Conservation (phyloP, 306 rosid genomes). For the Acmispon strigosus region DNA sequence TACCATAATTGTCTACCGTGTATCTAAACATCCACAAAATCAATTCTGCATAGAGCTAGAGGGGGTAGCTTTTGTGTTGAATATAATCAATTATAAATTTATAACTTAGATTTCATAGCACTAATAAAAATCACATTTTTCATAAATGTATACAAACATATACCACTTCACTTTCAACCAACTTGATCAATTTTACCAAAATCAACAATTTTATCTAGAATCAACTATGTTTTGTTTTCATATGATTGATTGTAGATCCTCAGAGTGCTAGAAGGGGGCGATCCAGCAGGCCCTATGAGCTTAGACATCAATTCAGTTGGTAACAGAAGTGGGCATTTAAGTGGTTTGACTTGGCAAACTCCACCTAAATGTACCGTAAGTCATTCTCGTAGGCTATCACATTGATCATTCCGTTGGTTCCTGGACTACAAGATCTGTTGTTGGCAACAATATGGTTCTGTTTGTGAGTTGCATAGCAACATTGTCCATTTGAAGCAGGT, state of each 20-base stretch:
- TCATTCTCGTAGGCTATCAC: constrained; percentile 81
- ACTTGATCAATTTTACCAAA: no score
- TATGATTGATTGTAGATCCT: constrained; percentile 45
- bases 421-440: constrained; percentile 8
- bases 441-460: constrained; percentile 6
- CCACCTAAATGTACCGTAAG: constrained; percentile 41
- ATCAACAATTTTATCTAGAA: no score
- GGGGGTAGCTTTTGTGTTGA: no score
- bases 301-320: constrained; percentile 63
- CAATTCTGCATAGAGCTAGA: no score
- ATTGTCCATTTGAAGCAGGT: neutral
- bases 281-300: constrained; percentile 48
- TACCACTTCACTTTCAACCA: no score
- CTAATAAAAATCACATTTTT: no score
- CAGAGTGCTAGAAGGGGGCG: constrained; percentile 88
- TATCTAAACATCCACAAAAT: no score
- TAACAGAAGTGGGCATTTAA: constrained; percentile 70
- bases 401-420: constrained; percentile 37
- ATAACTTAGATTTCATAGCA: no score
- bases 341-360: constrained; percentile 41
- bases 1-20: no score
- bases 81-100: no score
- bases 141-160: no score
- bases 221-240: neutral
- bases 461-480: neutral